Evolutionary conservation across 352 stramenopile species (phyloP), one percentile per base, ranked within the genome.

Genomic region (Pythium aphanidermatum): DNA sequence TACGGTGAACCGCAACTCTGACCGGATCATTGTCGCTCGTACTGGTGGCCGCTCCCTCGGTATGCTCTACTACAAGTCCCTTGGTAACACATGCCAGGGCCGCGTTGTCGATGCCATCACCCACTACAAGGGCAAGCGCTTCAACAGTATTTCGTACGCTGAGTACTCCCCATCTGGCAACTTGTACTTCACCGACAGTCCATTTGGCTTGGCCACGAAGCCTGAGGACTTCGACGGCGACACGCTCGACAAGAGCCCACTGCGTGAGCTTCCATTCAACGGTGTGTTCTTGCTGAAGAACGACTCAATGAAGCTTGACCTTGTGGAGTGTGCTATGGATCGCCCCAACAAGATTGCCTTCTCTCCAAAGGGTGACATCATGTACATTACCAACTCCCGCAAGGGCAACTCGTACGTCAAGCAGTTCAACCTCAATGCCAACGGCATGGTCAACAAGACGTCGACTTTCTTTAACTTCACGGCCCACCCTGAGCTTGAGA

Each of bases 301-400:
- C 43, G 59, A 59, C 32, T 64, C 62, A 14, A 64, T 57, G 23
- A 53, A 77, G 28, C 66, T 87, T 21, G 62, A 79, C 38, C 66
- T 85, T 16, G 42, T 88, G 30, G 78, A 91, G 33, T 86, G 75
- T 38, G 64, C 65, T 40, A 86, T 91, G 74, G 77, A 77, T 31
- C 75, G 78, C 9, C 78, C 78, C n/a, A 87, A 87, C 63, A 86
- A 87, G 60, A 86, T 91, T 29, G 78, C 78, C 16, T 88, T 91
- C 47, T 86, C 75, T 16, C 75, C 78, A 7, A 47, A 72, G 25
- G 60, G 85, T 34, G 70, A 86, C 49, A 52, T 71, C 31, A 83
- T 91, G 70, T 91, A 91, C 62, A 69, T 88, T 43, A 84, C 69
- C 21, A 91, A 91, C 65, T 83, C 78, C 46, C 73, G 79, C 51